Evolutionary conservation across 202 grass and related monocot species (phyloP).

Genomic region (Zoysia matrella): DNA sequence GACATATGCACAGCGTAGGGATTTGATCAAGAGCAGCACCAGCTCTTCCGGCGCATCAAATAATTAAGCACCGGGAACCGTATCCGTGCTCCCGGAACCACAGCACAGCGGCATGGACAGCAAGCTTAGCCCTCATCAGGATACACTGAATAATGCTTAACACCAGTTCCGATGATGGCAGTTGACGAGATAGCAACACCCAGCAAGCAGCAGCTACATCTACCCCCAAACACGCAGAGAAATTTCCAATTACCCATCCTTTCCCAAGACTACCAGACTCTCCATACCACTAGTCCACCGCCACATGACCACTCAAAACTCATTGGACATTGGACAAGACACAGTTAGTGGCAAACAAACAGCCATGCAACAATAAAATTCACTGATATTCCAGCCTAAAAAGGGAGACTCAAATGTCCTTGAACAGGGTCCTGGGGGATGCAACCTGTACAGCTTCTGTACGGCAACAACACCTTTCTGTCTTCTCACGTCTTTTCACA

Average conservation of each 20-base stretch:
- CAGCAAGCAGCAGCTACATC: background rate
- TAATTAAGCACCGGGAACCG: conserved; percentile 49
- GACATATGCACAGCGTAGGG: background rate
- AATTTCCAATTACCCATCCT: background rate
- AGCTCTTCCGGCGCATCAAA: conserved; percentile 19
- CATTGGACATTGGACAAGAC: conserved; percentile 50
- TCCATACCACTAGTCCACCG: background rate
- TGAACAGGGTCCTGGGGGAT: background rate
- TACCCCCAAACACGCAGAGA: background rate
- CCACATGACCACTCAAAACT: conserved; percentile 11
- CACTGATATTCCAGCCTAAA: conserved; percentile 3
- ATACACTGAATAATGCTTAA: conserved; percentile 35
- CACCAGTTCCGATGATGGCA: conserved; percentile 33
- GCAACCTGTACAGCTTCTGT: conserved; percentile 6
- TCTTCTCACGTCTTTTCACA: conserved; percentile 36
- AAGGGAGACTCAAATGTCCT: conserved; percentile 15
- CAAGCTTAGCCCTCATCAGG: background rate
- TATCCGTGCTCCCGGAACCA: conserved; percentile 29
- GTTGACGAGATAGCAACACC: conserved; percentile 35
- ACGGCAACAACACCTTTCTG: conserved; percentile 16
- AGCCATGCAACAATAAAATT: background rate
- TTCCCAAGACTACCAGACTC: background rate
- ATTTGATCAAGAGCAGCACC: conserved; percentile 8
- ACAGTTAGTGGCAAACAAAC: conserved; percentile 21
- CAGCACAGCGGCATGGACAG: conserved; percentile 31